A percentile compares a stretch with the other conserved stretches of the same genome.
Conservation (phyloP, 2,329 filamentous ascomycete genomes). For the Phyllosticta paracitricarpa region DNA sequence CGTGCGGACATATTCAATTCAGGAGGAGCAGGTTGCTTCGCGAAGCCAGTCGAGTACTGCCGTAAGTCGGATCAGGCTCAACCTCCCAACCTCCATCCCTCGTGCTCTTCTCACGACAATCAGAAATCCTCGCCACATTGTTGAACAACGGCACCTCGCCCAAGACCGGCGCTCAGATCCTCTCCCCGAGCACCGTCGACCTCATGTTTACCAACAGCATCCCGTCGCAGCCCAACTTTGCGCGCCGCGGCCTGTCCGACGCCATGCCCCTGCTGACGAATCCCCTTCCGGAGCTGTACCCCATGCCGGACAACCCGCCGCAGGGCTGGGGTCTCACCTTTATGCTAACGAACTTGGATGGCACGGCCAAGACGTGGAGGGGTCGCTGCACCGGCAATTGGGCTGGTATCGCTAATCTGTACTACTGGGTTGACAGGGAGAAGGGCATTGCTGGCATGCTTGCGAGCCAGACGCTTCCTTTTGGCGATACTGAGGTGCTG, state of each 20-base stretch:
- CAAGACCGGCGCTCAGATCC: constrained; percentile 43
- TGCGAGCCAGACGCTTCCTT: constrained; percentile 25
- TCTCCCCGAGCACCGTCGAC: constrained; percentile 48
- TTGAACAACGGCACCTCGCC: constrained; percentile 56
- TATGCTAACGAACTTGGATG: constrained; percentile 36
- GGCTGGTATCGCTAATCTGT: constrained; percentile 51
- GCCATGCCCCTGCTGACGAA: constrained; percentile 43
- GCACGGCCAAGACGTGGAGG: constrained; percentile 1
- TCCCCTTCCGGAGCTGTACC: constrained; percentile 40
- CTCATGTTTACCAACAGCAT: constrained; percentile 58
- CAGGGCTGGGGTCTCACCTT: constrained; percentile 58
- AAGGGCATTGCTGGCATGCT: constrained; percentile 41
- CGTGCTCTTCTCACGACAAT: too few relatives aligned
- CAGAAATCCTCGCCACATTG: constrained; percentile 50
- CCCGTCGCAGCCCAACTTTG: constrained; percentile 44
- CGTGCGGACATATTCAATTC: constrained; percentile 42
- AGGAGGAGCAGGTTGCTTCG: constrained; percentile 53
- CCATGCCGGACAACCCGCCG: constrained; percentile 37
- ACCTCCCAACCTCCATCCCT: constrained; percentile 11
- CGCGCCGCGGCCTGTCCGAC: constrained; percentile 33
- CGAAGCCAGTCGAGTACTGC: constrained; percentile 49
- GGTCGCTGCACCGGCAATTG: constrained; percentile 41
- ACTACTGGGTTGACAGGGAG: constrained; percentile 54
- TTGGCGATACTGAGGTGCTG: constrained; percentile 25
- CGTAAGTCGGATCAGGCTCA: constrained; percentile 30